Percentiles rank a stretch among this genome's conserved stretches.
phyloP scores from a whole-genome alignment of 495 filamentous ascomycete species.

The Daldinia loculata region DNA sequence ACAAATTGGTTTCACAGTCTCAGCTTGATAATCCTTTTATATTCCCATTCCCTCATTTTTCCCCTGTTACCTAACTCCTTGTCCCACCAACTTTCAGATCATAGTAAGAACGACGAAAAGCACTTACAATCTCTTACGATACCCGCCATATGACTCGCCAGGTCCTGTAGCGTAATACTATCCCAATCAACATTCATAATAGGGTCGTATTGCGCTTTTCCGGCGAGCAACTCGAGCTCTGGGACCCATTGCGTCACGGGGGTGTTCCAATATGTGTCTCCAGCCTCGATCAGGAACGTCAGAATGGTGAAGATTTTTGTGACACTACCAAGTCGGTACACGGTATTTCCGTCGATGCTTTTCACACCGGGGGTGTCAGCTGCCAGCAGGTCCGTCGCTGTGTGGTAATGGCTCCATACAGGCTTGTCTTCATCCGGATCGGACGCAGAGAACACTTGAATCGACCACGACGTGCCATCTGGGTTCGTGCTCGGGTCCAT shows the following conservation, averaged over 20 bases:
- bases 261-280: constrained; percentile 52
- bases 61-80: not conserved
- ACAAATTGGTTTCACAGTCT: constrained; percentile 32
- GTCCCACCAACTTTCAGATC: not conserved
- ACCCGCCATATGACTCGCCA: constrained; percentile 64
- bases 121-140: constrained; percentile 57
- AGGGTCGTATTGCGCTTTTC: constrained; percentile 46
- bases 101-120: not conserved
- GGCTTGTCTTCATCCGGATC: constrained; percentile 43
- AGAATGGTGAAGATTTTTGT: constrained; percentile 61
- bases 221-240: constrained; percentile 55
- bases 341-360: constrained; percentile 53
- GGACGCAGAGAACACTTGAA: constrained; percentile 60
- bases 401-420: constrained; percentile 59
- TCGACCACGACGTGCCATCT: constrained; percentile 60
- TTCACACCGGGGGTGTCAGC: constrained; percentile 48
- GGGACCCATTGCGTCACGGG: constrained; percentile 65
- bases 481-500: constrained; percentile 47
- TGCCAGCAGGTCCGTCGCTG: constrained; percentile 49
- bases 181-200: constrained; percentile 60
- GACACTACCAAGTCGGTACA: constrained; percentile 62
- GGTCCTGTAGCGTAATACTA: constrained; percentile 61
- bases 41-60: constrained; percentile 37
- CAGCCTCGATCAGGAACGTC: constrained; percentile 57
- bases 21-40: constrained; percentile 27